Evolutionary conservation across 768 basidiomycete species (phyloP).

Genomic region (Hericium rajendrae): DNA sequence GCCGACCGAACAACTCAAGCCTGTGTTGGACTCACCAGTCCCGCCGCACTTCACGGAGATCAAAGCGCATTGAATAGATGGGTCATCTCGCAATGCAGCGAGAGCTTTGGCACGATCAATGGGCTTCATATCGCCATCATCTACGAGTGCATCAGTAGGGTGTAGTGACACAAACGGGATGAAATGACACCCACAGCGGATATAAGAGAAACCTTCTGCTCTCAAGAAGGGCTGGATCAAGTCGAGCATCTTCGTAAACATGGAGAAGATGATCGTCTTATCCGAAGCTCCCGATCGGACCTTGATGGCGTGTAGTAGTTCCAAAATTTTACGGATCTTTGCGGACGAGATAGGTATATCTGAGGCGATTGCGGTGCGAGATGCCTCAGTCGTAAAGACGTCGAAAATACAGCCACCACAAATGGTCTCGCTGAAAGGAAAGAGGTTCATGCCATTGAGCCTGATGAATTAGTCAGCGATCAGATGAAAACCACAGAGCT

Average conservation of each 20-base stretch:
- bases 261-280: slow-evolving; percentile 94
- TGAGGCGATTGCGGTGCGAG: too few species aligned
- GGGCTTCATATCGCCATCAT: slow-evolving; percentile 78
- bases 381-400: too few species aligned
- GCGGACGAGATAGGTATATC: slow-evolving; percentile 42
- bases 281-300: slow-evolving; percentile 29
- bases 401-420: too few species aligned
- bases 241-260: slow-evolving; percentile 81
- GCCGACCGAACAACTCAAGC: background rate
- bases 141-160: slow-evolving; percentile 27
- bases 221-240: slow-evolving; percentile 76
- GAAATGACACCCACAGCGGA: slow-evolving; percentile 63
- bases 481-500: too few species aligned
- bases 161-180: background rate
- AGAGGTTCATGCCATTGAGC: too few species aligned
- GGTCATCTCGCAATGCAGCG: slow-evolving; percentile 55
- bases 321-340: slow-evolving; percentile 75
- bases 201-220: slow-evolving; percentile 55
- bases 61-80: slow-evolving; percentile 60
- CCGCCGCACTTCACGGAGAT: slow-evolving; percentile 94
- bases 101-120: slow-evolving; percentile 66
- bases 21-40: slow-evolving; percentile 40
- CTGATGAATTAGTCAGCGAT: too few species aligned
- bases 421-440: too few species aligned
- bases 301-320: slow-evolving; percentile 57